Percentiles rank a stretch among this genome's conserved stretches.
Conservation (phyloP, 176 grass and related monocot species). For the Oryza australiensis region DNA sequence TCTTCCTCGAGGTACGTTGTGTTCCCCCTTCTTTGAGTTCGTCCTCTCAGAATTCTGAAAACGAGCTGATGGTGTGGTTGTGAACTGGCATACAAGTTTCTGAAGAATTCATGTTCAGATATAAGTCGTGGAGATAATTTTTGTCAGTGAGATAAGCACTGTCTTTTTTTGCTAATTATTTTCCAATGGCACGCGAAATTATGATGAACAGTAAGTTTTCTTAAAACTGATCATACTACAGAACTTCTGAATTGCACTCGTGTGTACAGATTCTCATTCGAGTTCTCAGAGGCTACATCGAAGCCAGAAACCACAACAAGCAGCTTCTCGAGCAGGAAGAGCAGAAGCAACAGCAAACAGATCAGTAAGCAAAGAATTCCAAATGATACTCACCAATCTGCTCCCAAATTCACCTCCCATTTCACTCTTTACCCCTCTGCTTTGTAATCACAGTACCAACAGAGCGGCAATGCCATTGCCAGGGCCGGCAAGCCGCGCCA, state of each 20-base stretch:
- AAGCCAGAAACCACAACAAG: conserved; percentile 40
- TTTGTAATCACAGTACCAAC: conserved; percentile 13
- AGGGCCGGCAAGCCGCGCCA: conserved; percentile 38
- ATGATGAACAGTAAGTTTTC: not conserved
- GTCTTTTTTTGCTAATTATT: not conserved
- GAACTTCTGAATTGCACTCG: not conserved
- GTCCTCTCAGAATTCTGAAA: not conserved
- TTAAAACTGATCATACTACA: not conserved
- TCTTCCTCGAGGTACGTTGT: conserved; percentile 37
- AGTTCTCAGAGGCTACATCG: conserved; percentile 42
- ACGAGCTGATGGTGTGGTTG: not conserved
- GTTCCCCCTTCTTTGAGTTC: not conserved
- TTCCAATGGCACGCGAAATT: not conserved
- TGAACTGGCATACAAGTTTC: not conserved
- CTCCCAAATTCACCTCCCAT: not conserved
- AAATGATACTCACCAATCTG: not conserved
- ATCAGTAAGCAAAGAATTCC: conserved; percentile 32
- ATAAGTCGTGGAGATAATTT: not conserved
- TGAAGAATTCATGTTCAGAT: conserved; percentile 21
- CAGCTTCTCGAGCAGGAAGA: conserved; percentile 37
- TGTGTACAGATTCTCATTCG: conserved; percentile 42
- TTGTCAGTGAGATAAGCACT: not conserved
- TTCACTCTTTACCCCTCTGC: not conserved
- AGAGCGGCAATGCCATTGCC: conserved; percentile 33
- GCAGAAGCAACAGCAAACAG: conserved; percentile 22